Conservation (phyloP, 495 filamentous ascomycete species). For the Aspergillus funiculosus region DNA sequence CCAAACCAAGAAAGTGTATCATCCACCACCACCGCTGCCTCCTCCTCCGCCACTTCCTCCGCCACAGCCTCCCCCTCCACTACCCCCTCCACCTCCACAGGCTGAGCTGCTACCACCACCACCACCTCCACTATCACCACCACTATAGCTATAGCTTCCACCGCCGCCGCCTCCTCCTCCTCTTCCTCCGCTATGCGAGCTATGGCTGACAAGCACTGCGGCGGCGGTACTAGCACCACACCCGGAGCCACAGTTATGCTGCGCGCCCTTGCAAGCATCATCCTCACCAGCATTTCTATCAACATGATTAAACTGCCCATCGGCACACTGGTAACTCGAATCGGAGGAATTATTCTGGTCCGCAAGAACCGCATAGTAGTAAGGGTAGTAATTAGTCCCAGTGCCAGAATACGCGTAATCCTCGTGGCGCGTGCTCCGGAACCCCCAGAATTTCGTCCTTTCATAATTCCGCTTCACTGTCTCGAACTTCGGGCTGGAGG, state of each 20-base stretch:
- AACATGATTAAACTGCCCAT: constrained; percentile 1
- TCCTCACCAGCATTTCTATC: constrained; percentile 4
- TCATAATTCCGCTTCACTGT: not conserved
- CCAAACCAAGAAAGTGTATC: not conserved
- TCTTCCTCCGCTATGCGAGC: not conserved
- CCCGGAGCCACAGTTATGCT: constrained; percentile 4
- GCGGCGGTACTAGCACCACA: not conserved
- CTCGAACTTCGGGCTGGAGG: not conserved
- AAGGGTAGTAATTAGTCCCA: constrained; percentile 5
- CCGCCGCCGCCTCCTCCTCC: not conserved
- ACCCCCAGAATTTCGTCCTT: not conserved
- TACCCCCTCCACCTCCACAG: not conserved
- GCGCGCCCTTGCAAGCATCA: not conserved
- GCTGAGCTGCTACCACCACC: no score
- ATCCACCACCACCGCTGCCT: not conserved
- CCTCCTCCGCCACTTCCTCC: not conserved
- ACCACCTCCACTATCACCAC: constrained; percentile 1
- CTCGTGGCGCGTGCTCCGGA: not conserved
- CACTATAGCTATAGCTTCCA: not conserved
- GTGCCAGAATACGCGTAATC: not conserved
- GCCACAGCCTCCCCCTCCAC: not conserved
- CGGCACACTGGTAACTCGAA: constrained; percentile 1
- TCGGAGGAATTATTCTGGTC: not conserved
- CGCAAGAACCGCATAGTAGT: not conserved
- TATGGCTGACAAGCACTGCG: not conserved